Conservation (phyloP, 2,329 filamentous ascomycete species). For the Alternaria sp. region DNA sequence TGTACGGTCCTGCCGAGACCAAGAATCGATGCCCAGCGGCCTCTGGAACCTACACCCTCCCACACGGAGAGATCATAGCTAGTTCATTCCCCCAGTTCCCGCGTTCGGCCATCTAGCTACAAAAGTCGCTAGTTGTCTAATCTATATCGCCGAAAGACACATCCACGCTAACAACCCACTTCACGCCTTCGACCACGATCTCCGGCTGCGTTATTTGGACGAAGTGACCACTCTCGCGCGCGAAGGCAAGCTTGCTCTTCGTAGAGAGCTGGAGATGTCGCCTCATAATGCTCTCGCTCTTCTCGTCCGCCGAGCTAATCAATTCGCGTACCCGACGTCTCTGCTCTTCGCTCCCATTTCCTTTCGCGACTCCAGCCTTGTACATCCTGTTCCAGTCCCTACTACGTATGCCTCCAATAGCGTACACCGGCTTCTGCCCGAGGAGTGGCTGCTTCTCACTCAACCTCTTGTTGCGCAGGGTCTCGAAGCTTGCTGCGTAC, state of each 20-base stretch:
- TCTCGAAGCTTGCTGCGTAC: slow-evolving; percentile 34
- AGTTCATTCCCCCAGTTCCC: too few relatives aligned
- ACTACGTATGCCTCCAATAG: not conserved
- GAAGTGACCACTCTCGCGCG: not conserved
- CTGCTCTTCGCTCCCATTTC: slow-evolving; percentile 46
- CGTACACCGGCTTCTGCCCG: not conserved
- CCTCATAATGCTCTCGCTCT: slow-evolving; percentile 37
- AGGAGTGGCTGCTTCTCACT: not conserved
- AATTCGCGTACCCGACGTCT: slow-evolving; percentile 32
- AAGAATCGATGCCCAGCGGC: too few relatives aligned
- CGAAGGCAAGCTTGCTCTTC: not conserved
- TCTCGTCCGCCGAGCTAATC: slow-evolving; percentile 35
- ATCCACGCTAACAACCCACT: not conserved
- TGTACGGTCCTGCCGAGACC: too few relatives aligned
- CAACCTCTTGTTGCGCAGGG: slow-evolving; percentile 35
- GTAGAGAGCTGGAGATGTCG: slow-evolving; percentile 29
- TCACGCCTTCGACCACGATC: not conserved
- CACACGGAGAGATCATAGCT: too few relatives aligned
- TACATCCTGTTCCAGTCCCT: slow-evolving; percentile 33
- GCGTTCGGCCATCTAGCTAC: too few relatives aligned
- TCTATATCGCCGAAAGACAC: too few relatives aligned
- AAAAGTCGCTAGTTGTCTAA: too few relatives aligned
- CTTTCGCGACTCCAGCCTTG: slow-evolving; percentile 38
- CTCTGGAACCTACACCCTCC: too few relatives aligned
- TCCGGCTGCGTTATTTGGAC: not conserved